These are phyloP conservation scores for Tubosaeta brunneosetosa DNA, from an alignment of 768 basidiomycete species.

Conservation along the genomic window DNA sequence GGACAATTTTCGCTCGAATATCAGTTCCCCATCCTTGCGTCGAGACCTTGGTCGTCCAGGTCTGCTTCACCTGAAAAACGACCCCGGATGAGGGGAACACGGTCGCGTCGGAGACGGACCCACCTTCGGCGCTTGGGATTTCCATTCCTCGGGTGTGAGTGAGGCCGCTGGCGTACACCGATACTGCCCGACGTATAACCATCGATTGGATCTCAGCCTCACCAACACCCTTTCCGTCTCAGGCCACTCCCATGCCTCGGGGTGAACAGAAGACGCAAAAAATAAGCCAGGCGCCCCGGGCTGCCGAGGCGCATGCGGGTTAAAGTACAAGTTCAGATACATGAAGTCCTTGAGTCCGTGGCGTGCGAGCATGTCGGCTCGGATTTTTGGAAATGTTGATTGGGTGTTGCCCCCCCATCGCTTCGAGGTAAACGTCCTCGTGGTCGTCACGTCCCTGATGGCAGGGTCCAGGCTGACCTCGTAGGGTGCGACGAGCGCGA, in stretches of 20 bases:
- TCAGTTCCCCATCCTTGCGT: constrained; percentile 8
- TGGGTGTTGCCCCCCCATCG: neutral
- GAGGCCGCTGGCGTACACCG: constrained; percentile 4
- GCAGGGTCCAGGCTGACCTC: constrained; percentile 12
- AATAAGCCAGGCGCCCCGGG: constrained; percentile 16
- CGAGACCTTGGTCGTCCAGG: constrained; percentile 15
- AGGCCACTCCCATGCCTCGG: neutral
- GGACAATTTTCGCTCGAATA: constrained; percentile 15
- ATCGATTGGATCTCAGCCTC: constrained; percentile 9
- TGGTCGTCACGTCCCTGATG: constrained; percentile 16
- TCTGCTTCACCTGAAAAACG: constrained; percentile 14
- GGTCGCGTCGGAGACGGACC: neutral
- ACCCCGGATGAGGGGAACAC: neutral
- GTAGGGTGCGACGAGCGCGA: neutral
- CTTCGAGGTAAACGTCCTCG: constrained; percentile 8
- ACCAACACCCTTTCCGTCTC: constrained; percentile 5
- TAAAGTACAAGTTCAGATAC: constrained; percentile 15
- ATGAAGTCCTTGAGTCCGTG: constrained; percentile 19
- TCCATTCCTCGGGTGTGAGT: constrained; percentile 15
- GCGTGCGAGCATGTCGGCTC: constrained; percentile 4
- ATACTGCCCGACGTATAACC: constrained; percentile 20
- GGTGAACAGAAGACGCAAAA: constrained; percentile 5
- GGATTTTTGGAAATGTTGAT: constrained; percentile 12
- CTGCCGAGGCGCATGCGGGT: constrained; percentile 14
- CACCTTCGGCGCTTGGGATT: constrained; percentile 14